phyloP scores from a whole-genome alignment of 306 rosid species.

The Luffa aegyptiaca region DNA sequence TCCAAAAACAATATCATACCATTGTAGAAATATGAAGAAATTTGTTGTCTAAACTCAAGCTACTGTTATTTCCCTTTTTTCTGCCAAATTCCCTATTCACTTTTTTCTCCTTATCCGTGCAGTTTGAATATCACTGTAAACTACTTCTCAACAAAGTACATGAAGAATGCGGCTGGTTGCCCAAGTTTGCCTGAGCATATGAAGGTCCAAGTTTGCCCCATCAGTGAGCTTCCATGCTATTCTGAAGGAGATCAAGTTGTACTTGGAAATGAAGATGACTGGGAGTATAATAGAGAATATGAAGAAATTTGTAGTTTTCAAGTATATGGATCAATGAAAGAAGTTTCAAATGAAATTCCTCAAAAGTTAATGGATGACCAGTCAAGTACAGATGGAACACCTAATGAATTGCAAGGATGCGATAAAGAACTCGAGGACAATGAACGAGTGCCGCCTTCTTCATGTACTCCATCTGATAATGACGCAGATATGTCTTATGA shows the following conservation, averaged over 20 bases:
- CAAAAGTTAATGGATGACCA: conserved; percentile 11
- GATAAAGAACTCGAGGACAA: conserved; percentile 24
- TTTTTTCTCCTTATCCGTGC: conserved; percentile 17
- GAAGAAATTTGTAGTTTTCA: conserved; percentile 13
- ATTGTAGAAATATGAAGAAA: background rate
- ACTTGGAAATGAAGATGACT: conserved; percentile 39
- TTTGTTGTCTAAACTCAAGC: background rate
- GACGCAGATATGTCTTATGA: background rate
- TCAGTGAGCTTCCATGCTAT: conserved; percentile 85
- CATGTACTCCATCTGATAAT: background rate
- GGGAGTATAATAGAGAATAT: conserved; percentile 26
- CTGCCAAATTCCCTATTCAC: background rate
- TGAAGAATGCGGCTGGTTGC: conserved; percentile 62
- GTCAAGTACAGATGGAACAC: background rate
- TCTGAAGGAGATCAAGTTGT: conserved; percentile 25
- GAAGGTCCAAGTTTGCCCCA: conserved; percentile 47
- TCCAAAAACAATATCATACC: background rate
- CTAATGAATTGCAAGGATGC: background rate
- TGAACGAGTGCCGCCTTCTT: conserved; percentile 6
- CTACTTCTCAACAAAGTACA: conserved; percentile 77
- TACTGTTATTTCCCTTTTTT: background rate
- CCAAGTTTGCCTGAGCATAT: conserved; percentile 62
- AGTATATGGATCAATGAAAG: conserved; percentile 15
- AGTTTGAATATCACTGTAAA: conserved; percentile 76
- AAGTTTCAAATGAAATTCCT: conserved; percentile 15